These are phyloP conservation scores for Trichoderma sp. DNA, from an alignment of 2,329 filamentous ascomycete species.

Conservation along the genomic window DNA sequence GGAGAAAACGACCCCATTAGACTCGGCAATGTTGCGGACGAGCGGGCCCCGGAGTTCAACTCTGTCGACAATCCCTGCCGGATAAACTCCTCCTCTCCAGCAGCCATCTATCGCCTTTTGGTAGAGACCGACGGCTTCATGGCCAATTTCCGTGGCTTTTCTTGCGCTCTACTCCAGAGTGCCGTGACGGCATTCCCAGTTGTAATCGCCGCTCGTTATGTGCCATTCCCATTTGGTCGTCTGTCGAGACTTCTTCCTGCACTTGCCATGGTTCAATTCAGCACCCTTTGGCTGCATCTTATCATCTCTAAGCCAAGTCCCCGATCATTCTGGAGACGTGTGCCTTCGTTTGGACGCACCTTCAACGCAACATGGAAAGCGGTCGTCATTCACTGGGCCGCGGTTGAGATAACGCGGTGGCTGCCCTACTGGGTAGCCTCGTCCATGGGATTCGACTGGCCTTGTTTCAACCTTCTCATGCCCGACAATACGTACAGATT, in stretches of 20 bases:
- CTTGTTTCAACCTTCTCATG: slow-evolving; percentile 36
- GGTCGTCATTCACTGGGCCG: slow-evolving; percentile 60
- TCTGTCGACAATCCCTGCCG: slow-evolving; percentile 38
- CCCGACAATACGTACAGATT: slow-evolving; percentile 35
- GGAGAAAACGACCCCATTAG: slow-evolving; percentile 48
- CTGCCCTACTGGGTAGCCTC: slow-evolving; percentile 45
- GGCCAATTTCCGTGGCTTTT: slow-evolving; percentile 68
- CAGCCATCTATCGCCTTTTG: slow-evolving; percentile 54
- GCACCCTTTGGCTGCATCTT: slow-evolving; percentile 80
- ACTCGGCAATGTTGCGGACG: slow-evolving; percentile 34
- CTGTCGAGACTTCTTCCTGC: slow-evolving; percentile 43
- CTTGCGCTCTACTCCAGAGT: slow-evolving; percentile 44
- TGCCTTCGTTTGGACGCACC: slow-evolving; percentile 62
- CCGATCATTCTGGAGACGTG: slow-evolving; percentile 64
- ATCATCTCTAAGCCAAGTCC: slow-evolving; percentile 69
- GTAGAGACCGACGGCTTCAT: slow-evolving; percentile 60
- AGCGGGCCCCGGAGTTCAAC: slow-evolving; percentile 31
- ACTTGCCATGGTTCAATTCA: slow-evolving; percentile 65
- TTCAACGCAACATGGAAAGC: slow-evolving; percentile 69
- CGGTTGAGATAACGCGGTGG: slow-evolving; percentile 50
- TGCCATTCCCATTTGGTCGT: background rate
- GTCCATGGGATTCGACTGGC: slow-evolving; percentile 45
- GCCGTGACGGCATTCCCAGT: slow-evolving; percentile 36
- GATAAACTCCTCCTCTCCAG: slow-evolving; percentile 46
- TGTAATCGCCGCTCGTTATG: slow-evolving; percentile 39